Conservation (phyloP, 1,284 basidiomycete species). For the Trametes pubescens region DNA sequence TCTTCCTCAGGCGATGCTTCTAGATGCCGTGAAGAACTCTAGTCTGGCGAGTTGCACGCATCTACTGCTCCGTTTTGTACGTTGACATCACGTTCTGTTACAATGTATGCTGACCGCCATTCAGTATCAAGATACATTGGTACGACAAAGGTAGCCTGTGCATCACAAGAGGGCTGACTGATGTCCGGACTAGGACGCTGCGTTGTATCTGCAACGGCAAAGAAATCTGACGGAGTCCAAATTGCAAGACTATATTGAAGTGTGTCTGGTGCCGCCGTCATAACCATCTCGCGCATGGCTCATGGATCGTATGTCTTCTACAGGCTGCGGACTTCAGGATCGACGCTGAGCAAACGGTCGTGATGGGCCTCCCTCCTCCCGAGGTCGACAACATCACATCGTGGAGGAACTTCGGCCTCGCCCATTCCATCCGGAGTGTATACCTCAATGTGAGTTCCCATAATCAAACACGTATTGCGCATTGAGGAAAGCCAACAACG, state of each 20-base stretch:
- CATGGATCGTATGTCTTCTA: not conserved
- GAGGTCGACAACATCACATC: conserved; percentile 48
- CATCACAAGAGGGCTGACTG: not conserved
- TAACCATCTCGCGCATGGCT: not conserved
- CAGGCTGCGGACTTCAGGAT: conserved; percentile 55
- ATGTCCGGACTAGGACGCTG: conserved; percentile 49
- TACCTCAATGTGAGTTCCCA: conserved; percentile 46
- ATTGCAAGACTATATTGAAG: conserved; percentile 61
- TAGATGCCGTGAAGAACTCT: conserved; percentile 39
- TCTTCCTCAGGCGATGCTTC: conserved; percentile 40
- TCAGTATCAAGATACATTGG: conserved; percentile 56
- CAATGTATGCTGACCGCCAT: not conserved
- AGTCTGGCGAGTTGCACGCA: conserved; percentile 48
- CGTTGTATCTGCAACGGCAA: conserved; percentile 56
- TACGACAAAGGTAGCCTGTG: conserved; percentile 33
- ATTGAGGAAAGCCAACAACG: not conserved
- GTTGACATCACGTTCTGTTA: not conserved
- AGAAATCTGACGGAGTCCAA: conserved; percentile 50
- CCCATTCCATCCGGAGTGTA: conserved; percentile 49
- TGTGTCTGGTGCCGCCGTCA: conserved; percentile 28
- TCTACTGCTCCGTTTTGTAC: conserved; percentile 47
- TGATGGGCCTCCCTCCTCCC: conserved; percentile 57
- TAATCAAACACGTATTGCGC: not conserved
- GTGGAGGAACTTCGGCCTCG: conserved; percentile 53
- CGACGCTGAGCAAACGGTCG: conserved; percentile 51